Evolutionary conservation across 768 basidiomycete genomes (phyloP).

Genomic region (Russula olivacea): DNA sequence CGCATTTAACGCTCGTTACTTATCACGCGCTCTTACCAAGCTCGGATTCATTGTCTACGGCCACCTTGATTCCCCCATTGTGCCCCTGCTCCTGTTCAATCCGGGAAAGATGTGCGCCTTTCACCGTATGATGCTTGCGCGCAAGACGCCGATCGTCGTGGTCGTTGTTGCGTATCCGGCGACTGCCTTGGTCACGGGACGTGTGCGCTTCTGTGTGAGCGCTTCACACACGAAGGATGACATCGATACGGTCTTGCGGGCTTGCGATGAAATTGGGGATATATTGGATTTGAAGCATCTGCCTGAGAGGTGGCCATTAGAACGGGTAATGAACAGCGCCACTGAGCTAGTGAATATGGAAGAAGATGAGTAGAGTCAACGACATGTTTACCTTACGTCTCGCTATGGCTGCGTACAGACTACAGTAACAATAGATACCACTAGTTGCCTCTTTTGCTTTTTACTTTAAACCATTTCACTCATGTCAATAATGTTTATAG

Average conservation of each 20-base stretch:
- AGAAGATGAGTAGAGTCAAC: constrained; percentile 25
- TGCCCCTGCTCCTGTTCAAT: constrained; percentile 87
- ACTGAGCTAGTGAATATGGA: constrained; percentile 62
- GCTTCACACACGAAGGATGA: constrained; percentile 97
- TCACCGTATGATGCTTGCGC: constrained; percentile 76
- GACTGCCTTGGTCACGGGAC: constrained; percentile 79
- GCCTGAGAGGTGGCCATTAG: constrained; percentile 67
- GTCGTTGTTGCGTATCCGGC: constrained; percentile 91
- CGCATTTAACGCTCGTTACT: constrained; percentile 93
- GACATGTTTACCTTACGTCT: background rate
- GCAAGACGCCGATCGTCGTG: constrained; percentile 74
- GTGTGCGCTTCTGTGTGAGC: constrained; percentile 91
- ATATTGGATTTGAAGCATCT: constrained; percentile 87
- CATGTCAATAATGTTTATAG: constrained; percentile 1
- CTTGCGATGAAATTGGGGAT: constrained; percentile 90
- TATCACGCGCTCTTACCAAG: constrained; percentile 76
- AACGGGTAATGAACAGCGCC: constrained; percentile 65
- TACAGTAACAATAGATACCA: constrained; percentile 7
- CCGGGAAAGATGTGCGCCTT: constrained; percentile 93
- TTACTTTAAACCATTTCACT: background rate
- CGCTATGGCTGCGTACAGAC: background rate
- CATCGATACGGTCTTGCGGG: constrained; percentile 76
- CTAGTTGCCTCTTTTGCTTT: constrained; percentile 2
- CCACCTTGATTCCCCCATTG: constrained; percentile 84
- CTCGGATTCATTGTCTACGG: constrained; percentile 98